Evolutionary conservation across 192 early-diverging fungal genomes (phyloP).

Genomic region (Anaeromyces robustus): DNA sequence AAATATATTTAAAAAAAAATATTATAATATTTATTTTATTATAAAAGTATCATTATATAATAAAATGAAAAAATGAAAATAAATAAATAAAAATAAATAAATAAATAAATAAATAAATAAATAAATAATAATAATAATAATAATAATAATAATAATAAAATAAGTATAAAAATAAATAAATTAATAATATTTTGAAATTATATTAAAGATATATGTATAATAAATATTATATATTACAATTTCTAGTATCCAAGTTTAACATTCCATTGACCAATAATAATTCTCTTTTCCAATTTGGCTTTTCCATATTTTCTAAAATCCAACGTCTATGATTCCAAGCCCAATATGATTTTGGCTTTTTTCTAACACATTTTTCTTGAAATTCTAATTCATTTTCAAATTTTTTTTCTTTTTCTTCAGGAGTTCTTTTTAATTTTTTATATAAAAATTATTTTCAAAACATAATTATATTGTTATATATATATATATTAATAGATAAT

Average conservation of each 20-base stretch:
- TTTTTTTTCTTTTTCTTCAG: slow-evolving; percentile 18
- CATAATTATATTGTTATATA: background rate
- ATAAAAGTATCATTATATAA: no score
- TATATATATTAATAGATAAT: background rate
- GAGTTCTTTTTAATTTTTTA: slow-evolving; percentile 7
- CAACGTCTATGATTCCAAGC: slow-evolving; percentile 93
- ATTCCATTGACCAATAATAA: slow-evolving; percentile 59
- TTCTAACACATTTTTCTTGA: slow-evolving; percentile 47
- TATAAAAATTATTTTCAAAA: no score
- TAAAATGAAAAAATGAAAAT: no score
- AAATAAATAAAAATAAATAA: no score
- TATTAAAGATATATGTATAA: no score
- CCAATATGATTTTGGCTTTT: slow-evolving; percentile 93
- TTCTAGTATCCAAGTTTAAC: slow-evolving; percentile 75
- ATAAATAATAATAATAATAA: no score
- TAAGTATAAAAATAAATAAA: no score
- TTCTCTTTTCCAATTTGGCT: slow-evolving; percentile 65
- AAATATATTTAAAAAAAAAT: no score
- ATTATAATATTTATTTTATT: no score
- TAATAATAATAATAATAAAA: no score
- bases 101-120: no score
- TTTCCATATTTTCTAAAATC: slow-evolving; percentile 61
- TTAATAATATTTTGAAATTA: no score
- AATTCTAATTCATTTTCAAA: slow-evolving; percentile 58
- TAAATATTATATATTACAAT: slow-evolving; percentile 54